Base-by-base conservation (phyloP, 345 rosid genomes). In the Durio zibethinus region DNA sequence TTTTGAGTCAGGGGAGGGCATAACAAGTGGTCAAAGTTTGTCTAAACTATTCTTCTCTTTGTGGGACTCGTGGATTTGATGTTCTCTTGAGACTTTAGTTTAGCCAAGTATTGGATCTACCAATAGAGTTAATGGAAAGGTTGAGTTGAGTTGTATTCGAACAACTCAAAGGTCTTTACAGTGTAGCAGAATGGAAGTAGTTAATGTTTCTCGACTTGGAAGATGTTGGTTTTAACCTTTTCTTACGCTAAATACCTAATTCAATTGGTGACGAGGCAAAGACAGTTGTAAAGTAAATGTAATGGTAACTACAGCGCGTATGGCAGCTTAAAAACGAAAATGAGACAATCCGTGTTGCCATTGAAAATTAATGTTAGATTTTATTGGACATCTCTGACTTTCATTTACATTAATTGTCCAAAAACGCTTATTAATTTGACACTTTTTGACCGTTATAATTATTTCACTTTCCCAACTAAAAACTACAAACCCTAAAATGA, bases 201-300 rank as follows among this genome's bases (percentile, higher is more conserved):
- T 59, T 11, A 25, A 10, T 25, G 63, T 11, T 25, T 59, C 63
- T 25, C 4, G 63, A 10, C 16, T 10, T n/a, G 7, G 15, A 59
- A 11, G 7, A 14, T 59, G 7, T 56, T 10, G 16, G 63, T 53
- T 0, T 25, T 59, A 4, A 10, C 12, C 27, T 20, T 18, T 18
- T 5, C 8, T 20, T 23, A n/a, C 27, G 27, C 47, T 64, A 20
- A 36, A 64, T 7, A 18, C 38, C 21, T 62, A 16, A 62, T 62
- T 62, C 23, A 33, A 14, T 33, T 0, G 4, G 47, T 38, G 50
- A 0, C 14, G 7, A 56, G 29, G 61, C 66, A 61, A 61, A 61
- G 66, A 64, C 69, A 64, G 69, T 64, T 64, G 69, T 64, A 64
- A 64, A 63, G 68, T 35, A 7, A 33, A 63, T 63, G 23, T 7